Conservation (phyloP, 306 rosid species). For the Glycine tomentella region DNA sequence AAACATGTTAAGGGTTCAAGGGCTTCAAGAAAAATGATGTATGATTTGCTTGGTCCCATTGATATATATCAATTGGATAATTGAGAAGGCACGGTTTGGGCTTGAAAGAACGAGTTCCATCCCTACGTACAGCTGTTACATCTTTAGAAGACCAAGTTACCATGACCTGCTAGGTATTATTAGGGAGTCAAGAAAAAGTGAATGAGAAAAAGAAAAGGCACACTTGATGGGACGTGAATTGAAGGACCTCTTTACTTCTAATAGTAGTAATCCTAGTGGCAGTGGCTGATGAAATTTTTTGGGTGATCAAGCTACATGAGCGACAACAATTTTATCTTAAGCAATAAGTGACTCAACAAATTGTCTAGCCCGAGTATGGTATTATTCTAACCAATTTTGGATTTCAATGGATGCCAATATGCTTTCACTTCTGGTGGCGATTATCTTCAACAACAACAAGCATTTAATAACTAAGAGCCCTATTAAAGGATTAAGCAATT, state of each 20-base stretch:
- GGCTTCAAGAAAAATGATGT: slow-evolving; percentile 23
- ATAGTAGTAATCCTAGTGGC: slow-evolving; percentile 6
- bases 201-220: slow-evolving; percentile 20
- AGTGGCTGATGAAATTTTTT: slow-evolving; percentile 19
- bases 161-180: slow-evolving; percentile 42
- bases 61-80: slow-evolving; percentile 22
- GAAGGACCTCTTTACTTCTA: slow-evolving; percentile 43
- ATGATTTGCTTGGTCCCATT: slow-evolving; percentile 46
- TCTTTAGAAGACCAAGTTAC: slow-evolving; percentile 48
- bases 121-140: slow-evolving; percentile 43
- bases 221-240: slow-evolving; percentile 42
- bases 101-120: neutral
- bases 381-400: slow-evolving; percentile 25
- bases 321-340: slow-evolving; percentile 44
- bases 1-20: slow-evolving; percentile 3
- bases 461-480: neutral
- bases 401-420: neutral
- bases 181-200: slow-evolving; percentile 40
- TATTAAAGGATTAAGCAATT: slow-evolving; percentile 12
- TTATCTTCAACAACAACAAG: slow-evolving; percentile 21
- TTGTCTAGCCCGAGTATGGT: neutral
- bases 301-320: slow-evolving; percentile 7
- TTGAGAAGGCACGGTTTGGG: slow-evolving; percentile 26
- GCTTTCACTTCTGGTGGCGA: neutral
- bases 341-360: slow-evolving; percentile 16